Base-by-base conservation (phyloP, 2,329 filamentous ascomycete genomes). In the Bipolaris oryzae region DNA sequence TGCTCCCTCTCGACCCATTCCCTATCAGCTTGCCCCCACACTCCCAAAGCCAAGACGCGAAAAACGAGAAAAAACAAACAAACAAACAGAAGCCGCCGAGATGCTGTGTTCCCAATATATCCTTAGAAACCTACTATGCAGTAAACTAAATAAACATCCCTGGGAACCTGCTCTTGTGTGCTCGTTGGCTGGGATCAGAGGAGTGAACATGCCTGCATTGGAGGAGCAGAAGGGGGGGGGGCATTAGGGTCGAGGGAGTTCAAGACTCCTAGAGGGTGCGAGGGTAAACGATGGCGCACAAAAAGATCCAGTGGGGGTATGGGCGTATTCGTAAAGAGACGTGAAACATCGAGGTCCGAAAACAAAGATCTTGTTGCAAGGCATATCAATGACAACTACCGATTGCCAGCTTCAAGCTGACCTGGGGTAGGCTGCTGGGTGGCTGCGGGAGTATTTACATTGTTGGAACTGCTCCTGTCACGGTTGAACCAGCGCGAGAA, bases 361-460 rank as follows among this genome's bases (percentile, higher is more conserved):
- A 44, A 33, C 9, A 44, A 6, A 44, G 10, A 13, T 11, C 23
- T 37, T 42, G 28, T 21, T 38, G 20, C 13, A 9, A 33, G 10
- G n/a, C 25, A 25, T 25, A 10, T 10, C n/a, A 18, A 15, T 33
- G 25, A 16, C 38, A 35, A 53, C 60, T 64, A 74, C 65, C 73
- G 68, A 48, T 66, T 71, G 38, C 71, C 73, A 45, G 74, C 72
- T 58, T 76, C 74, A 41, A 76, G 73, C 60, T 76, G 74, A 38
- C 59, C 62, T n/a, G 73, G 74, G 3, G 74, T 75, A 23, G 71
- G 66, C 38, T 70, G 67, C 9, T 64, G 41, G 16, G 57, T 56
- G 5, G 46, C 35, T 45, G 43, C 34, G 38, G 54, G 54, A 25
- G 50, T 55, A 23, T 68, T 61, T n/a, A 57, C 59, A 33, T 33